phyloP scores from a whole-genome alignment of 768 basidiomycete species.

The Pisolithus marmoratus region DNA sequence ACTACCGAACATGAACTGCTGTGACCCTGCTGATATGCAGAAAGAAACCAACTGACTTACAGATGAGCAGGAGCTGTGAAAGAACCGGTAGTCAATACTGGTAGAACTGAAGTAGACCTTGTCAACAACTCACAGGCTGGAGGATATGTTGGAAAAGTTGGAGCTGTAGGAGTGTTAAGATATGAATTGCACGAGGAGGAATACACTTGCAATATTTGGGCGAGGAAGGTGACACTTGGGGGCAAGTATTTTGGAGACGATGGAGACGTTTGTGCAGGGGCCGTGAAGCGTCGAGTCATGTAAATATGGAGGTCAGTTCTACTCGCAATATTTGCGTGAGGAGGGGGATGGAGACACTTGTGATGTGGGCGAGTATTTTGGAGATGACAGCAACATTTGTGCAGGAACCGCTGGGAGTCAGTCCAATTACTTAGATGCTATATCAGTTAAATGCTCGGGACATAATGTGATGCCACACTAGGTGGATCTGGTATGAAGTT shows the following conservation, averaged over 20 bases:
- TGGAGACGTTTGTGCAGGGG: too few relatives aligned
- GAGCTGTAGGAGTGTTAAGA: constrained; percentile 43
- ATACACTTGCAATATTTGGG: too few relatives aligned
- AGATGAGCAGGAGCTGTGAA: constrained; percentile 70
- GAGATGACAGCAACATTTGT: constrained; percentile 82
- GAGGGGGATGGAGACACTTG: constrained; percentile 76
- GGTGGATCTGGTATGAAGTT: constrained; percentile 60
- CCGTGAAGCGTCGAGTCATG: too few relatives aligned
- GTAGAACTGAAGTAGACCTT: not conserved
- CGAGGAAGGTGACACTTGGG: too few relatives aligned
- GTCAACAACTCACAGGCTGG: constrained; percentile 64
- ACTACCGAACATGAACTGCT: too few relatives aligned
- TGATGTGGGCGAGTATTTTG: too few relatives aligned
- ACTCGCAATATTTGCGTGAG: constrained; percentile 88
- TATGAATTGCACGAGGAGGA: not conserved
- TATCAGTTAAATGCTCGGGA: constrained; percentile 19
- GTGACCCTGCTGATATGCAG: too few relatives aligned
- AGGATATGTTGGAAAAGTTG: constrained; percentile 84
- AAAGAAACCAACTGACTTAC: too few relatives aligned
- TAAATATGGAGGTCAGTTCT: too few relatives aligned
- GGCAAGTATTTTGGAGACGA: too few relatives aligned
- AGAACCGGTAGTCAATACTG: constrained; percentile 2
- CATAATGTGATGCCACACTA: constrained; percentile 45
- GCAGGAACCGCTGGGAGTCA: constrained; percentile 72
- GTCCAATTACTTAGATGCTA: constrained; percentile 69